Base-by-base conservation (phyloP, 2,329 filamentous ascomycete genomes). In the Nakataea oryzae region DNA sequence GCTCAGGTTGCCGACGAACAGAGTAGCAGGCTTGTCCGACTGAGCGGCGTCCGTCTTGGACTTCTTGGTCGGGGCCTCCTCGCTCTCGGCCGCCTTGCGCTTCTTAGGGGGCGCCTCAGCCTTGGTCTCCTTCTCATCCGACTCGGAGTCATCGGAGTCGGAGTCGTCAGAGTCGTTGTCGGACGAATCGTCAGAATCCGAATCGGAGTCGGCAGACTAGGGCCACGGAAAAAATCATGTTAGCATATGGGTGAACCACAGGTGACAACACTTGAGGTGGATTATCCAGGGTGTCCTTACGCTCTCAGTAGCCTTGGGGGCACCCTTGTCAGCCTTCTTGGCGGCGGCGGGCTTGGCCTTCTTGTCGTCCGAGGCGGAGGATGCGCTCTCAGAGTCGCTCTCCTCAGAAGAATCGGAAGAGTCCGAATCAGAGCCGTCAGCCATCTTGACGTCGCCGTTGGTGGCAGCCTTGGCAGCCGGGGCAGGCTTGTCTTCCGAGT, bases 1-100 rank as follows among this genome's bases (percentile, higher is more conserved):
- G 76, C 90, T 91, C 66, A 97, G 81, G 80, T 91, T 93, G 69
- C 93, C 93, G 67, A 92, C 86, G 75, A 96, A 97, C 61, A 97
- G 86, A 70, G 92, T 96, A 67, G 79, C 79, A 70, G 79, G 74
- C 63, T 80, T 74, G 64, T 74, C 79, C 81, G 57, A 50, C 64
- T 78, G 71, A 64, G 69, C 77, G 60, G 71, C 73, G 30, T 73
- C 75, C 47, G 80, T 82, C 82, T 89, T 89, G 72, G 78, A 76
- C 81, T 89, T 90, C 84, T 90, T 91, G 64, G 81, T 72, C 21
- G 78, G 76, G 47, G 82, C 75, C 61, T 77, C 74, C 63, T 79
- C 78, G 62, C 76, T 73, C 56, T 78, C 78, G 64, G 84, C 82
- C 61, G 84, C 84, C 81, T 88, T 88, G 74, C 85, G 83, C 83